Base-by-base conservation (phyloP, 2,329 filamentous ascomycete genomes). In the Curvularia sp. region DNA sequence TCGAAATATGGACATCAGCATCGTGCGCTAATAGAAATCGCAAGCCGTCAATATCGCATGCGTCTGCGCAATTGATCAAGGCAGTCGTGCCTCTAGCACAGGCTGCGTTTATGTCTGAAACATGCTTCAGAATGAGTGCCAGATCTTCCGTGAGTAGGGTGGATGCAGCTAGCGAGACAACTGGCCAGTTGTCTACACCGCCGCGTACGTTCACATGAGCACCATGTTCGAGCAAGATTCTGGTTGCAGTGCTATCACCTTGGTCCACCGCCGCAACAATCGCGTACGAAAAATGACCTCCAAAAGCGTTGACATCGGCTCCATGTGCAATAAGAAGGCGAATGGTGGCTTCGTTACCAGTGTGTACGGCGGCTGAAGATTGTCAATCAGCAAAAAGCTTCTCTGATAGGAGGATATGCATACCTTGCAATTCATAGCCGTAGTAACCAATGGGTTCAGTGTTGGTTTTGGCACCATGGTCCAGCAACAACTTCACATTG, bases 201-300 rank as follows among this genome's bases (percentile, higher is more conserved):
- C 67, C 65, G n/a, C 51, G 53, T 15, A 68, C 66, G 34, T 68
- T 69, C 23, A 68, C 63, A 38, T 69, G 49, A 23, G 66, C 66
- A 9, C 60, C 46, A n/a, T 65, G 49, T 36, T 69, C 60, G 8
- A 71, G 54, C 15, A 71, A 47, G 15, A 69, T 51, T 8, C 50
- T 46, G 6, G 61, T 36, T 8, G 55, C 59, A 9, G 46, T 54
- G 23, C 54, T 59, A 34, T 68, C 53, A 12, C 56, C 64, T 46
- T 66, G 52, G 3, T 60, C 45, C 1, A 63, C 63, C 4, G 66
- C 66, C 10, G 63, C 61, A 49, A 69, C 57, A 27, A 71, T 64
- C 1, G 67, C 54, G 39, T 65, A 65, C 6, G 51, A 52, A 39
- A 64, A 65, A 13, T 59, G 39, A 5, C 67, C 69, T 2, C 66